phyloP scores from a whole-genome alignment of 2,329 filamentous ascomycete genomes.

The Fusarium guadeloupense region DNA sequence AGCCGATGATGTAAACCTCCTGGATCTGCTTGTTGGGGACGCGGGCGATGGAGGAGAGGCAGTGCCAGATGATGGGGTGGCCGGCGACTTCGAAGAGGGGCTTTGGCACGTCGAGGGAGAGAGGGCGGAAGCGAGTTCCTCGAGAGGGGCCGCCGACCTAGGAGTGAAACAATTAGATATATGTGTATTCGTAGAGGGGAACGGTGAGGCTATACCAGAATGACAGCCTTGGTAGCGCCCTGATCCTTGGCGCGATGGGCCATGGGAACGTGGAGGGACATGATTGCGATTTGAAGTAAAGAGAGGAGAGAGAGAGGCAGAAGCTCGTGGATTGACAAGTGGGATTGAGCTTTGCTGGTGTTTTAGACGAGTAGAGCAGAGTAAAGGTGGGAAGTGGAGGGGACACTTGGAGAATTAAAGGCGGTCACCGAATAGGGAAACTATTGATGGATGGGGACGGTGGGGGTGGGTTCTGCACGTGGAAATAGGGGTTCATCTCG shows the following conservation, averaged over 20 bases:
- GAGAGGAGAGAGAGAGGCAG: background rate
- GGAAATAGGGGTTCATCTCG: constrained; percentile 27
- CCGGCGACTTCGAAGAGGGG: constrained; percentile 98
- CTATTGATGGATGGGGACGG: constrained; percentile 19
- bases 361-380: constrained; percentile 1
- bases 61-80: constrained; percentile 98
- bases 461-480: constrained; percentile 28
- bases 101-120: constrained; percentile 97
- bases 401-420: constrained; percentile 37
- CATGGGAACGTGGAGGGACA: constrained; percentile 68
- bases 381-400: constrained; percentile 13
- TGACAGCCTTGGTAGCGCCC: constrained; percentile 88
- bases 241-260: constrained; percentile 58
- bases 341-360: constrained; percentile 26
- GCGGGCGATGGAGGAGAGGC: constrained; percentile 88
- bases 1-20: constrained; percentile 97
- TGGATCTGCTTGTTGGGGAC: constrained; percentile 82
- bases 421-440: constrained; percentile 37
- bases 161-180: constrained; percentile 41
- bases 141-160: constrained; percentile 95
- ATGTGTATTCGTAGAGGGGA: background rate
- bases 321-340: constrained; percentile 21
- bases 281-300: constrained; percentile 40
- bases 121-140: constrained; percentile 93
- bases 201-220: constrained; percentile 70